A percentile compares a stretch with the other conserved stretches of the same genome.
phyloP scores from a whole-genome alignment of 345 rosid species.

The Hibiscus mutabilis region DNA sequence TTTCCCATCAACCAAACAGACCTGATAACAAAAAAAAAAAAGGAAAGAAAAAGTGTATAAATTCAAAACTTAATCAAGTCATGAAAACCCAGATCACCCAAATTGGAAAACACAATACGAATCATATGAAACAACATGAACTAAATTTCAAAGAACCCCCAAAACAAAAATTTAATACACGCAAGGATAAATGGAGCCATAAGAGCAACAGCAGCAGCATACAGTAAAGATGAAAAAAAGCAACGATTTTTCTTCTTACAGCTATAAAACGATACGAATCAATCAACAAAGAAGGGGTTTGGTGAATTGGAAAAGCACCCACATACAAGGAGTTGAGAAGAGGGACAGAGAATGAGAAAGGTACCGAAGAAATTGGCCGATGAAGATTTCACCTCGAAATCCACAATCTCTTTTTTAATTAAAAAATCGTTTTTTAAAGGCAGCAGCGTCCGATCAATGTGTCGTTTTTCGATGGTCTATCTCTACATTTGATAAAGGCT shows the following conservation, averaged over 20 bases:
- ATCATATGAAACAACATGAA: not conserved
- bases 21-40: not conserved
- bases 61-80: not conserved
- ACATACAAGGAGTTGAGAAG: not conserved
- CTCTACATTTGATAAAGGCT: constrained; percentile 36
- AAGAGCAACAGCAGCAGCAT: not conserved
- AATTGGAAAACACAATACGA: not conserved
- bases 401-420: constrained; percentile 10
- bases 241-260: not conserved
- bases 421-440: not conserved
- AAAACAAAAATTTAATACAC: not conserved
- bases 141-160: not conserved
- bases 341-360: not conserved
- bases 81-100: not conserved
- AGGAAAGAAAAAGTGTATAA: too few relatives aligned
- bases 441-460: constrained; percentile 17
- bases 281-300: not conserved
- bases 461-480: not conserved
- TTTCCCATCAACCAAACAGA: constrained; percentile 4
- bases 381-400: constrained; percentile 30
- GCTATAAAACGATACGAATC: not conserved
- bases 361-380: constrained; percentile 36
- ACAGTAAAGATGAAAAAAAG: not conserved
- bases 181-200: not conserved
- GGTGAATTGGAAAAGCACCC: not conserved